phyloP scores from a whole-genome alignment of 371 early-diverging fungal genomes.

The Mucor indicus region DNA sequence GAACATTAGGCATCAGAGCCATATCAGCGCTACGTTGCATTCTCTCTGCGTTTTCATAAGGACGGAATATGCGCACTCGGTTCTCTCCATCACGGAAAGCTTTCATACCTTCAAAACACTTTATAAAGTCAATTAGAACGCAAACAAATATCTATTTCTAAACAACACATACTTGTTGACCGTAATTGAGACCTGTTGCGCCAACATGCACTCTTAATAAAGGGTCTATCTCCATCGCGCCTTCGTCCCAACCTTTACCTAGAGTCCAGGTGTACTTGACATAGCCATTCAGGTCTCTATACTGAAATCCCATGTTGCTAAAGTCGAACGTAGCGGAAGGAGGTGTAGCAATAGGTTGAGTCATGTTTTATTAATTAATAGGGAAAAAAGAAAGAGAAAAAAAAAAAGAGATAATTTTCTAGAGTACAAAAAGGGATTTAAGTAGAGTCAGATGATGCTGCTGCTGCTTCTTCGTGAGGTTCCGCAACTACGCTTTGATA shows the following conservation, averaged over 20 bases:
- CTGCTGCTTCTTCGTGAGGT: slow-evolving; percentile 7
- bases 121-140: not conserved
- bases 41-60: slow-evolving; percentile 70
- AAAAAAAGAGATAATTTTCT: not conserved
- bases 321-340: slow-evolving; percentile 59
- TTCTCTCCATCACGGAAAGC: slow-evolving; percentile 75
- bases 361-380: not conserved
- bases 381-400: not conserved
- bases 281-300: slow-evolving; percentile 61
- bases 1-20: slow-evolving; percentile 61
- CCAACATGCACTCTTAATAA: slow-evolving; percentile 49
- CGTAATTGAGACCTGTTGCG: slow-evolving; percentile 70
- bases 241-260: slow-evolving; percentile 64
- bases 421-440: not conserved
- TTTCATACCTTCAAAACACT: slow-evolving; percentile 84
- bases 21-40: slow-evolving; percentile 57
- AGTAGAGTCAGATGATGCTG: not conserved
- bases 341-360: slow-evolving; percentile 10
- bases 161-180: slow-evolving; percentile 55
- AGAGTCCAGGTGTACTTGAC: slow-evolving; percentile 62
- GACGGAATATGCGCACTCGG: slow-evolving; percentile 74
- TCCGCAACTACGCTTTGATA: slow-evolving; percentile 47
- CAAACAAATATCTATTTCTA: not conserved
- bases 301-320: slow-evolving; percentile 68
- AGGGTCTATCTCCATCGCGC: slow-evolving; percentile 51